Percentiles rank a stretch among this genome's conserved stretches.
These are phyloP conservation scores for Talaromyces borbonicus DNA, from an alignment of 495 filamentous ascomycete genomes.

Conservation along the genomic window DNA sequence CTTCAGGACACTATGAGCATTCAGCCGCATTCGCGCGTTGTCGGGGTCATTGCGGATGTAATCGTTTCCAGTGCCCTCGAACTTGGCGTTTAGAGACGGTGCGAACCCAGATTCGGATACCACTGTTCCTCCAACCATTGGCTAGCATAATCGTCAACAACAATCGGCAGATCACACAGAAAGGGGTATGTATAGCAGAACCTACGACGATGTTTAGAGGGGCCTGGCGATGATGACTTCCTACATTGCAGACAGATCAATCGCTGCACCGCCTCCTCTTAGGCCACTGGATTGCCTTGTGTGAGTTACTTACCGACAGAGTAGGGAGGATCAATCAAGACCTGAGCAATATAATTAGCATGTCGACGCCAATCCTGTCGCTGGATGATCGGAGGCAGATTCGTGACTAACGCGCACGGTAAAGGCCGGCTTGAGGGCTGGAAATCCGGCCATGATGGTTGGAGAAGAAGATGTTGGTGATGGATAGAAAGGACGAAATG, in stretches of 20 bases:
- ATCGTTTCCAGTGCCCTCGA: conserved; percentile 39
- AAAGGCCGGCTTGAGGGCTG: conserved; percentile 33
- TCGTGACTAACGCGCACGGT: conserved; percentile 26
- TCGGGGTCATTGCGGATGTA: conserved; percentile 42
- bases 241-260: neutral
- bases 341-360: conserved; percentile 8
- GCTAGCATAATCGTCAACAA: too few species aligned
- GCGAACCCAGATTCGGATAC: conserved; percentile 31
- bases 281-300: too few species aligned
- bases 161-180: neutral
- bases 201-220: conserved; percentile 22
- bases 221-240: conserved; percentile 3
- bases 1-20: conserved; percentile 39
- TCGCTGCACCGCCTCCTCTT: neutral
- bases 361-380: neutral
- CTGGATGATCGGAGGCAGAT: neutral
- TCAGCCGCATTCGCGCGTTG: conserved; percentile 37
- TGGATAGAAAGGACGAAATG: neutral
- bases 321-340: conserved; percentile 16
- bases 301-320: conserved; percentile 11
- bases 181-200: neutral
- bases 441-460: conserved; percentile 29
- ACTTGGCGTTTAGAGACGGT: conserved; percentile 36
- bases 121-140: conserved; percentile 34
- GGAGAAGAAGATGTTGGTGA: neutral